Conservation (phyloP, 139 green algal species). For the Edaphochlamys debaryana region DNA sequence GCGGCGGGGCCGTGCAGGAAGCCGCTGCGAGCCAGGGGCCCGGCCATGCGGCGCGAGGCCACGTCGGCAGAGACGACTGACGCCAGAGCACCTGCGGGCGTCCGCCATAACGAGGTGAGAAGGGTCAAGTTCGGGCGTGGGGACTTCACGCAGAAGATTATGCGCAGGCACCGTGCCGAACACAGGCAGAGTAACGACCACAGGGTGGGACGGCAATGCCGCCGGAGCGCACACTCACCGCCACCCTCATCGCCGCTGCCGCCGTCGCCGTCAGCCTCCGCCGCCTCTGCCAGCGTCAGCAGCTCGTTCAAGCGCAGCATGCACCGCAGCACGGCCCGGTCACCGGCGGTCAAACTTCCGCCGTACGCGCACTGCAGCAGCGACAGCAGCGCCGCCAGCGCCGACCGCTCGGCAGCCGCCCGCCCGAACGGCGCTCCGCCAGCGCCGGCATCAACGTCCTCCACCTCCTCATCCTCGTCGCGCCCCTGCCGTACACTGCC, state of each 20-base stretch:
- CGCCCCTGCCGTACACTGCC: not conserved
- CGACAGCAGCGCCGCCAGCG: constrained; percentile 57
- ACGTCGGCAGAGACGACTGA: not conserved
- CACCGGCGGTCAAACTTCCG: constrained; percentile 52
- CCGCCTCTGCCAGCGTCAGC: constrained; percentile 3
- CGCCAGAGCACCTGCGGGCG: too few relatives aligned
- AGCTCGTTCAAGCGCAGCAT: constrained; percentile 63
- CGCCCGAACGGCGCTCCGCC: not conserved
- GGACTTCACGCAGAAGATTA: too few relatives aligned
- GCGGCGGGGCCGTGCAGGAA: constrained; percentile 53
- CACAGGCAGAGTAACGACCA: too few relatives aligned
- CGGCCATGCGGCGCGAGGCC: not conserved
- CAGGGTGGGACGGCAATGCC: too few relatives aligned
- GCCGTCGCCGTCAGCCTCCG: too few relatives aligned
- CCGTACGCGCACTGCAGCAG: constrained; percentile 69
- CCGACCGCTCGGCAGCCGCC: not conserved
- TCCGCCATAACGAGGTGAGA: too few relatives aligned
- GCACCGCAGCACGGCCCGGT: constrained; percentile 64
- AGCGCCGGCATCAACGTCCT: not conserved
- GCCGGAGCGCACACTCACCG: too few relatives aligned
- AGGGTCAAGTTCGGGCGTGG: too few relatives aligned
- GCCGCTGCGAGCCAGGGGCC: constrained; percentile 8
- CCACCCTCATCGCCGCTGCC: too few relatives aligned
- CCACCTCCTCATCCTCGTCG: not conserved
- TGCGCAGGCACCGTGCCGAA: too few relatives aligned